A percentile compares a stretch with the other conserved stretches of the same genome.
phyloP scores from a whole-genome alignment of 1,139 yeast species.

The Taphrina deformans region DNA sequence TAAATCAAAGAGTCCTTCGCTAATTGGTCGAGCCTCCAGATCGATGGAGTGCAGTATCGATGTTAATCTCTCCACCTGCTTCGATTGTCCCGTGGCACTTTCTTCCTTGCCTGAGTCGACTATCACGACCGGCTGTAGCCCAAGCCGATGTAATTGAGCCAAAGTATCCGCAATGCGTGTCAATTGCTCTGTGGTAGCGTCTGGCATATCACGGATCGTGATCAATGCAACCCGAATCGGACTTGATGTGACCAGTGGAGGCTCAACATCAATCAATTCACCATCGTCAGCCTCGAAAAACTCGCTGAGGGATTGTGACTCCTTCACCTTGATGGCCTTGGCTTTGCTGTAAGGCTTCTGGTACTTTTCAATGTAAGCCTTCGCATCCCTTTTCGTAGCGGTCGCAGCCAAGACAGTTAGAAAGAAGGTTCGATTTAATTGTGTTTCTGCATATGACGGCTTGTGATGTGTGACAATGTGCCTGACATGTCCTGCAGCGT shows the following conservation, averaged over 20 bases:
- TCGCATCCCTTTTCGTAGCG: conserved; percentile 67
- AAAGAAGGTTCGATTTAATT: conserved; percentile 49
- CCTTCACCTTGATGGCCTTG: conserved; percentile 41
- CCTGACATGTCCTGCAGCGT: conserved; percentile 6
- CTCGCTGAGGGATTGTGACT: conserved; percentile 1
- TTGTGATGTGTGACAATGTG: conserved; percentile 27
- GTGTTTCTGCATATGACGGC: conserved; percentile 27
- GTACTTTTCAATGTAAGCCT: conserved; percentile 56
- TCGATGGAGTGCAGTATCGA: conserved; percentile 29
- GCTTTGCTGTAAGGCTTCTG: conserved; percentile 36
- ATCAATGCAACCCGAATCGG: conserved; percentile 53
- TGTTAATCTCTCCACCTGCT: conserved; percentile 34
- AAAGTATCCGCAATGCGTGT: conserved; percentile 55
- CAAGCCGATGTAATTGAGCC: conserved; percentile 54
- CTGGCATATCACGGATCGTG: conserved; percentile 50
- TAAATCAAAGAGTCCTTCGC: conserved; percentile 35
- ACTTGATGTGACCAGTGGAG: conserved; percentile 40
- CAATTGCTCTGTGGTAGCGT: conserved; percentile 47
- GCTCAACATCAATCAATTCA: conserved; percentile 37
- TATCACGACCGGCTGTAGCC: conserved; percentile 51
- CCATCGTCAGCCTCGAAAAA: conserved; percentile 20
- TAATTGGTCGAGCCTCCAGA: conserved; percentile 40
- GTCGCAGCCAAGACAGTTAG: conserved; percentile 64
- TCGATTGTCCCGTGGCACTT: conserved; percentile 32
- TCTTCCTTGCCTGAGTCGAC: conserved; percentile 41